Conservation (phyloP, 306 rosid genomes). For the Arachis hypogaea region DNA sequence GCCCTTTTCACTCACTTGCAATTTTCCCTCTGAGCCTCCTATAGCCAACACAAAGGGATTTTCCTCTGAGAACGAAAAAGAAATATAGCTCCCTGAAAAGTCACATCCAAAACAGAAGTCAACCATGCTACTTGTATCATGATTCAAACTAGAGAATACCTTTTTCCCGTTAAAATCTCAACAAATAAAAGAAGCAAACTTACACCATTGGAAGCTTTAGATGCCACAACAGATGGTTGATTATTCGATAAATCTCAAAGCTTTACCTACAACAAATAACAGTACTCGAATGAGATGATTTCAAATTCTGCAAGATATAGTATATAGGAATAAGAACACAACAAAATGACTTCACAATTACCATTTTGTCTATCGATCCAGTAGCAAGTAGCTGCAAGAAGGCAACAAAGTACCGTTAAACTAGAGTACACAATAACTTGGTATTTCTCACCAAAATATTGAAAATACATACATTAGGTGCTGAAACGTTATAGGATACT, state of each 20-base stretch:
- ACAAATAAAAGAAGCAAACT: constrained; percentile 20
- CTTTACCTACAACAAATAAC: constrained; percentile 64
- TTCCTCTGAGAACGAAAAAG: constrained; percentile 75
- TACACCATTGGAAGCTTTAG: constrained; percentile 63
- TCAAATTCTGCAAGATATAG: constrained; percentile 17
- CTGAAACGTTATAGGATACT: constrained; percentile 68
- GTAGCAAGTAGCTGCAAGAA: constrained; percentile 83
- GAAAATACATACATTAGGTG: constrained; percentile 67
- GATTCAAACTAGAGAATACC: not conserved
- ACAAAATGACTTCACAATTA: constrained; percentile 39
- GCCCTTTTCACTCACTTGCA: constrained; percentile 58
- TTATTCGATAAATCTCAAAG: constrained; percentile 94
- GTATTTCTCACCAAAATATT: constrained; percentile 22
- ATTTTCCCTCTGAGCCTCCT: constrained; percentile 84
- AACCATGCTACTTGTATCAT: constrained; percentile 1
- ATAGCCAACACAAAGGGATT: constrained; percentile 82
- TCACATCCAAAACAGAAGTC: constrained; percentile 33
- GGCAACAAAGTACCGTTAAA: constrained; percentile 32
- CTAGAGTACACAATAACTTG: constrained; percentile 27
- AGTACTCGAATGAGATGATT: constrained; percentile 29
- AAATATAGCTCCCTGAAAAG: constrained; percentile 81
- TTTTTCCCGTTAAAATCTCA: not conserved
- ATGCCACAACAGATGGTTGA: constrained; percentile 76
- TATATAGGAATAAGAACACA: constrained; percentile 5
- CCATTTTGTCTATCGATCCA: constrained; percentile 87